Conservation (phyloP, 441 rosid genomes). For the Lepidium campestre region DNA sequence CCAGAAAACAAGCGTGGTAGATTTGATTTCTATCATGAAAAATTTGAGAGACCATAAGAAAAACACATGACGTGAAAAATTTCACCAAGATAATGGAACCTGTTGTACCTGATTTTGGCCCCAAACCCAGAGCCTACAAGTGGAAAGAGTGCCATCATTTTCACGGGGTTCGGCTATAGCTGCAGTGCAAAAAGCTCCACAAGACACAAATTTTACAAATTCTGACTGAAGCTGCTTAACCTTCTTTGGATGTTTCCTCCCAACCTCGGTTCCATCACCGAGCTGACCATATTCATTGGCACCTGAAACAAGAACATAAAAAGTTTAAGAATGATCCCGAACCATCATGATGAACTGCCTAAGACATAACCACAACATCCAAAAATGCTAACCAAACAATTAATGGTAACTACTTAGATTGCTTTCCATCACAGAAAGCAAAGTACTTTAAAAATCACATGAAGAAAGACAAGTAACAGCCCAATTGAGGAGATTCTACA, state of each 20-base stretch:
- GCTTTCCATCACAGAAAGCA: not conserved
- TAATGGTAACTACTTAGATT: not conserved
- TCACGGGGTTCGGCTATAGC: conserved; percentile 79
- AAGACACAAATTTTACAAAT: conserved; percentile 82
- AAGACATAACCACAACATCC: not conserved
- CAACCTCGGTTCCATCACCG: conserved; percentile 95
- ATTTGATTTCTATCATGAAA: conserved; percentile 68
- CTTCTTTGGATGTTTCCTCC: conserved; percentile 67
- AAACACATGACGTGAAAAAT: not conserved
- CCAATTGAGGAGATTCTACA: not conserved
- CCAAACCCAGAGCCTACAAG: conserved; percentile 93
- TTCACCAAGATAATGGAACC: not conserved
- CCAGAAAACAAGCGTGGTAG: conserved; percentile 83
- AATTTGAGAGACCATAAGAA: not conserved
- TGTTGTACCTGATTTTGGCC: conserved; percentile 86
- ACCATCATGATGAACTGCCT: not conserved
- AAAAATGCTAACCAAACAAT: not conserved
- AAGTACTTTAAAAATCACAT: not conserved
- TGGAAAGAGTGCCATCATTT: conserved; percentile 64
- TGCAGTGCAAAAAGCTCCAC: conserved; percentile 92
- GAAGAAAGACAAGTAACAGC: not conserved
- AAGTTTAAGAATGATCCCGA: not conserved
- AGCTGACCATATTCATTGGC: conserved; percentile 91
- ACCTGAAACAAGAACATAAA: conserved; percentile 37
- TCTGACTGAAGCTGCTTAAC: conserved; percentile 75